phyloP scores from a whole-genome alignment of 768 basidiomycete genomes.

The Leccinum sublutescens region DNA sequence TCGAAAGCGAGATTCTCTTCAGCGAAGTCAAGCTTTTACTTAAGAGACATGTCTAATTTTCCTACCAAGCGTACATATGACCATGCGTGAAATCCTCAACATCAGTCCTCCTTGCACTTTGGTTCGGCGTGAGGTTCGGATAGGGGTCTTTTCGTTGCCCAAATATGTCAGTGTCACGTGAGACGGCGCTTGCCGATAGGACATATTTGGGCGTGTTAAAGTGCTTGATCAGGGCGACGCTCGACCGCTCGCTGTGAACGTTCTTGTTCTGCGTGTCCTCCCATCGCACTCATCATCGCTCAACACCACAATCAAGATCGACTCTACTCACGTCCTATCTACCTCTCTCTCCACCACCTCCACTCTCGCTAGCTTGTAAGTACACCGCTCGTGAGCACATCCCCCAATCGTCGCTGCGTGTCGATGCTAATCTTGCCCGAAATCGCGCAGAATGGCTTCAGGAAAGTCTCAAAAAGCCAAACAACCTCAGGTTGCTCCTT shows the following conservation, averaged over 20 bases:
- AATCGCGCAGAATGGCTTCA: slow-evolving; percentile 27
- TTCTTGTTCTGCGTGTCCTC: slow-evolving; percentile 12
- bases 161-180: slow-evolving; percentile 25
- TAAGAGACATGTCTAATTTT: too few species aligned
- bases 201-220: slow-evolving; percentile 32
- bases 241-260: slow-evolving; percentile 17
- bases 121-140: too few species aligned
- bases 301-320: slow-evolving; percentile 18
- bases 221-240: slow-evolving; percentile 26
- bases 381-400: slow-evolving; percentile 16
- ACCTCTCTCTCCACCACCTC: neutral
- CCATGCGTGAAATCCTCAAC: too few species aligned
- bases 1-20: too few species aligned
- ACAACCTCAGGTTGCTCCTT: slow-evolving; percentile 11
- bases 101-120: too few species aligned
- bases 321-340: neutral
- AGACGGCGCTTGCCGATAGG: slow-evolving; percentile 31
- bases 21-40: too few species aligned
- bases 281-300: slow-evolving; percentile 27
- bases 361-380: slow-evolving; percentile 2
- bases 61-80: too few species aligned
- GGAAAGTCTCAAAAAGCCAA: slow-evolving; percentile 31
- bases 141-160: slow-evolving; percentile 18
- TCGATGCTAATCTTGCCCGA: slow-evolving; percentile 17
- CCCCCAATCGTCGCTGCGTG: neutral